These are phyloP conservation scores for Puccinia hordei DNA, from an alignment of 1,284 basidiomycete genomes.

Conservation along the genomic window DNA sequence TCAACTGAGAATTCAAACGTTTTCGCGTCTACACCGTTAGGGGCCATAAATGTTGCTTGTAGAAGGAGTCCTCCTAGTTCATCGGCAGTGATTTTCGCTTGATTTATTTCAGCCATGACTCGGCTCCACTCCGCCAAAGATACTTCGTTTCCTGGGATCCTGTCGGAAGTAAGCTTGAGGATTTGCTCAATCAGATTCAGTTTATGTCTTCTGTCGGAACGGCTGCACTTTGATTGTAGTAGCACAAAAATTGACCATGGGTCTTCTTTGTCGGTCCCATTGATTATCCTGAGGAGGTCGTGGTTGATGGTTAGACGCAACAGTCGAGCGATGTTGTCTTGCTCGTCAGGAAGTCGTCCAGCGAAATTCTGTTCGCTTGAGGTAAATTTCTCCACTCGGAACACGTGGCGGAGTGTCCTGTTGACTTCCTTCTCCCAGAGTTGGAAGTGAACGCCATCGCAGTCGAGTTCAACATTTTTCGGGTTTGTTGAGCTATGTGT, in stretches of 20 bases:
- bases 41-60: neutral
- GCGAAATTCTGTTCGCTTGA: neutral
- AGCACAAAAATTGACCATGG: too few species aligned
- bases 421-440: neutral
- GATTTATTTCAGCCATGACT: too few species aligned
- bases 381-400: neutral
- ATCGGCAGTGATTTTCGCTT: neutral
- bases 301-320: too few species aligned
- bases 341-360: neutral
- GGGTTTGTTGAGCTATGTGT: neutral
- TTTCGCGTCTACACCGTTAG: neutral
- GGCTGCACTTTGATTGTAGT: too few species aligned
- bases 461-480: neutral
- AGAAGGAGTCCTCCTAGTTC: neutral
- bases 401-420: neutral
- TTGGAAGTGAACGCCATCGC: neutral
- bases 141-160: too few species aligned
- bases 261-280: too few species aligned
- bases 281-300: too few species aligned
- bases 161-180: too few species aligned
- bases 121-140: too few species aligned
- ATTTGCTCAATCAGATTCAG: too few species aligned
- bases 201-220: too few species aligned
- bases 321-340: neutral
- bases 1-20: constrained; percentile 15